Evolutionary conservation across 2,329 filamentous ascomycete genomes (phyloP).

Genomic region (Scorias spongiosa): DNA sequence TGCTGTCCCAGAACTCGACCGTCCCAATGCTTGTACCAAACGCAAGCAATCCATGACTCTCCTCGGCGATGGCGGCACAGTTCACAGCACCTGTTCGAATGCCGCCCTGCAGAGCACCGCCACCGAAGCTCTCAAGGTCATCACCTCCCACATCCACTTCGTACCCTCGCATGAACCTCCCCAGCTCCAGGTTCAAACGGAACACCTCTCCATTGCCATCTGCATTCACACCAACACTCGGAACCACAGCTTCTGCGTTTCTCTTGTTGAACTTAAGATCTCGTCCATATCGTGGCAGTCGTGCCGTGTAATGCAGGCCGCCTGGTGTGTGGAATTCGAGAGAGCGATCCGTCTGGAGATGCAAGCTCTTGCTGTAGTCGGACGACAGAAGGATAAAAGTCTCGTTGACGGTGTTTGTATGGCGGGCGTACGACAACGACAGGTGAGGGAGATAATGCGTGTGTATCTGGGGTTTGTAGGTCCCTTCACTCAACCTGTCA

Average conservation of each 20-base stretch:
- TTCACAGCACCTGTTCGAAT: conserved; percentile 79
- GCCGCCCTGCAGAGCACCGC: conserved; percentile 69
- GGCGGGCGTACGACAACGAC: conserved; percentile 81
- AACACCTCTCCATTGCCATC: conserved; percentile 88
- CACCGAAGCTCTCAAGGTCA: conserved; percentile 50
- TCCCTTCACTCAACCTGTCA: conserved; percentile 29
- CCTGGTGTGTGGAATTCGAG: conserved; percentile 86
- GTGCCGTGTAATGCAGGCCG: conserved; percentile 76
- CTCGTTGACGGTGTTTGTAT: conserved; percentile 82
- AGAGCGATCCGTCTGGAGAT: conserved; percentile 79
- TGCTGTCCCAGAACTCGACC: conserved; percentile 90
- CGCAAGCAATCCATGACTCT: conserved; percentile 75
- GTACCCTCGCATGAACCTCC: conserved; percentile 87
- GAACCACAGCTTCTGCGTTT: conserved; percentile 72
- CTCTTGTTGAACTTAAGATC: conserved; percentile 73
- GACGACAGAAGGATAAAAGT: conserved; percentile 77
- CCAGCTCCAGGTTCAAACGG: conserved; percentile 76
- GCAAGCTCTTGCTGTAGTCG: conserved; percentile 88
- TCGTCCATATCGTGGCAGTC: conserved; percentile 82
- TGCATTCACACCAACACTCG: conserved; percentile 70
- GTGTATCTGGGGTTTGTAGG: conserved; percentile 72
- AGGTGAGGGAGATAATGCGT: conserved; percentile 89
- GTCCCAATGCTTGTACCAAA: conserved; percentile 94
- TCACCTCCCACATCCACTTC: conserved; percentile 82
- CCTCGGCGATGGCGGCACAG: conserved; percentile 69